A percentile compares a stretch with the other conserved stretches of the same genome.
phyloP scores from a whole-genome alignment of 805 yeast genomes.

The Candida hispaniensis region DNA sequence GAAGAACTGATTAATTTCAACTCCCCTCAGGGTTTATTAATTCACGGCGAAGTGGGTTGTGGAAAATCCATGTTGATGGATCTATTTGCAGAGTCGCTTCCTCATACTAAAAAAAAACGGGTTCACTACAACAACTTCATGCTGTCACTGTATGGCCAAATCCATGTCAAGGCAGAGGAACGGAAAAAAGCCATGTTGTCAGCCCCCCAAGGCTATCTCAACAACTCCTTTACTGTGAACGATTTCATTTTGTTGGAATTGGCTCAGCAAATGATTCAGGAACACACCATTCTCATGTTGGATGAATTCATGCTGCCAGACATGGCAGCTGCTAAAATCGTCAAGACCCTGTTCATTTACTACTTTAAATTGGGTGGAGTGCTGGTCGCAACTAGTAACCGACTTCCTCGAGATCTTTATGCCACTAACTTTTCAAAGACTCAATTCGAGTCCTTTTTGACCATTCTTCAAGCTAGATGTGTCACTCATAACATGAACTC shows the following conservation, averaged over 20 bases:
- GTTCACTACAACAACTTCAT: constrained; percentile 67
- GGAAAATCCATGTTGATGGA: constrained; percentile 70
- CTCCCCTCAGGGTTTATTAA: constrained; percentile 60
- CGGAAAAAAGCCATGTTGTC: constrained; percentile 31
- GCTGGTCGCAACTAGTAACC: constrained; percentile 60
- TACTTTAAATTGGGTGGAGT: constrained; percentile 69
- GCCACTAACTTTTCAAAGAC: constrained; percentile 51
- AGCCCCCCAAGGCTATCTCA: constrained; percentile 12
- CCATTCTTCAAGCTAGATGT: constrained; percentile 49
- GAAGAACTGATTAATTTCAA: constrained; percentile 44
- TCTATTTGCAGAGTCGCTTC: constrained; percentile 55
- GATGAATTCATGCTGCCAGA: constrained; percentile 76
- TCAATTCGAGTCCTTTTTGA: constrained; percentile 47
- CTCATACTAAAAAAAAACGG: constrained; percentile 50
- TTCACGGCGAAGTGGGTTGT: constrained; percentile 40
- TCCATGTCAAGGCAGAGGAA: constrained; percentile 43
- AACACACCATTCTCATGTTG: constrained; percentile 47
- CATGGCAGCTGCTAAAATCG: constrained; percentile 59
- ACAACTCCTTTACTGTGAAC: constrained; percentile 33
- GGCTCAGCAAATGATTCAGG: constrained; percentile 50
- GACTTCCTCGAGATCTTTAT: constrained; percentile 58
- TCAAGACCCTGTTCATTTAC: constrained; percentile 53
- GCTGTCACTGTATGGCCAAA: constrained; percentile 54
- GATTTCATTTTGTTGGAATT: constrained; percentile 57
- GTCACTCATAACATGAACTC: constrained; percentile 53